A percentile compares a stretch with the other conserved stretches of the same genome.
Evolutionary conservation across 208 protist species (phyloP).

Genomic region (Porcisia deanei): DNA sequence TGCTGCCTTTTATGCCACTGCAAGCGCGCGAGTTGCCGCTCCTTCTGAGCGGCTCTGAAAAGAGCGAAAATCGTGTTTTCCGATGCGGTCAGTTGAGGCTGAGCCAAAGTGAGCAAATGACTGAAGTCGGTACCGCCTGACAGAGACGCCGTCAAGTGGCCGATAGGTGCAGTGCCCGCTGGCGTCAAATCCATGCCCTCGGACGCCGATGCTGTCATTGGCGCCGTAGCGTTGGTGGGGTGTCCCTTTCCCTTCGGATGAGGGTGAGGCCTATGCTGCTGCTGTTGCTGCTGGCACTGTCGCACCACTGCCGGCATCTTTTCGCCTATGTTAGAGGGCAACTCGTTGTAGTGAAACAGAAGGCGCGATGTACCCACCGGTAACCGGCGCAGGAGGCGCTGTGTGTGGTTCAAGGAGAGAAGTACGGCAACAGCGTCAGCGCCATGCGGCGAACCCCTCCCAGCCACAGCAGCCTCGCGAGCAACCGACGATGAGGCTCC

Average conservation of each 20-base stretch:
- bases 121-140: neutral
- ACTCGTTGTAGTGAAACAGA: slow-evolving; percentile 48
- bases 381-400: slow-evolving; percentile 50
- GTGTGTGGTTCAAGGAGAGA: slow-evolving; percentile 29
- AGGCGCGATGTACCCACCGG: slow-evolving; percentile 27
- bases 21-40: slow-evolving; percentile 4
- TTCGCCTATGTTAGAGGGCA: slow-evolving; percentile 39
- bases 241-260: neutral
- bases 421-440: neutral
- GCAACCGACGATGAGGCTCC: neutral
- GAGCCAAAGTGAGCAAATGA: slow-evolving; percentile 2
- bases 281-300: slow-evolving; percentile 2
- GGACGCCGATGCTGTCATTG: neutral
- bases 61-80: slow-evolving; percentile 1
- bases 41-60: slow-evolving; percentile 12
- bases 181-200: neutral
- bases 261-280: neutral
- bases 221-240: neutral
- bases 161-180: neutral
- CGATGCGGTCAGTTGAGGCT: slow-evolving; percentile 18
- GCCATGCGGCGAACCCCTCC: neutral
- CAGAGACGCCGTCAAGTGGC: neutral
- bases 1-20: neutral
- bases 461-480: neutral
- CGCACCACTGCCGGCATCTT: slow-evolving; percentile 17